Evolutionary conservation across 306 rosid species (phyloP).

Genomic region (Nissolia schottii): DNA sequence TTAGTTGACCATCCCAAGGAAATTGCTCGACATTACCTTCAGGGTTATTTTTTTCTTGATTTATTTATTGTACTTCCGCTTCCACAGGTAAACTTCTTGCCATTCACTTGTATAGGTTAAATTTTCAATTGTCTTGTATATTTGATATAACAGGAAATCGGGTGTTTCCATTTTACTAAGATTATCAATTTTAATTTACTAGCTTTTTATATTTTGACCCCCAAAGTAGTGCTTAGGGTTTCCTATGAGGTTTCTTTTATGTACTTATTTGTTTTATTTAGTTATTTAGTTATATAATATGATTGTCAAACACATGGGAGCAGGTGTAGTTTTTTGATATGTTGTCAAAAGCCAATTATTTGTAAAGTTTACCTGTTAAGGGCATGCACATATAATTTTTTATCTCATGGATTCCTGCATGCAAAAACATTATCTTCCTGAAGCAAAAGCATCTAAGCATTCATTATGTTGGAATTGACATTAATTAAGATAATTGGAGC

Average conservation of each 20-base stretch:
- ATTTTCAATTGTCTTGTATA: not conserved
- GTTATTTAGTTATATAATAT: not conserved
- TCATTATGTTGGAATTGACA: not conserved
- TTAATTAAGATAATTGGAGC: not conserved
- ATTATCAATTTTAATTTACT: not conserved
- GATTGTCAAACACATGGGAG: not conserved
- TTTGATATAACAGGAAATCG: not conserved
- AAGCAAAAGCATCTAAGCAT: not conserved
- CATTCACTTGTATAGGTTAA: not conserved
- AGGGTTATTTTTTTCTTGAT: slow-evolving; percentile 57
- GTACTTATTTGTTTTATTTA: not conserved
- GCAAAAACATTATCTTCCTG: not conserved
- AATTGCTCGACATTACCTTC: slow-evolving; percentile 61
- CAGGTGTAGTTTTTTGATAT: not conserved
- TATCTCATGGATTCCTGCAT: not conserved
- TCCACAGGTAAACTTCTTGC: slow-evolving; percentile 56
- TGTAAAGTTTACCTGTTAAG: not conserved
- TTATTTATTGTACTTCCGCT: slow-evolving; percentile 63
- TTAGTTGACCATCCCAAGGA: slow-evolving; percentile 77
- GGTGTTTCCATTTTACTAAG: not conserved
- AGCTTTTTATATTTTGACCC: not conserved
- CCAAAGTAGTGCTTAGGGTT: not conserved
- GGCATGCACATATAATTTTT: not conserved
- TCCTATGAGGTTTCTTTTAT: not conserved
- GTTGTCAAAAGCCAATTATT: not conserved